phyloP scores from a whole-genome alignment of 148 eudicot species.

The Chenopodium berlandieri region DNA sequence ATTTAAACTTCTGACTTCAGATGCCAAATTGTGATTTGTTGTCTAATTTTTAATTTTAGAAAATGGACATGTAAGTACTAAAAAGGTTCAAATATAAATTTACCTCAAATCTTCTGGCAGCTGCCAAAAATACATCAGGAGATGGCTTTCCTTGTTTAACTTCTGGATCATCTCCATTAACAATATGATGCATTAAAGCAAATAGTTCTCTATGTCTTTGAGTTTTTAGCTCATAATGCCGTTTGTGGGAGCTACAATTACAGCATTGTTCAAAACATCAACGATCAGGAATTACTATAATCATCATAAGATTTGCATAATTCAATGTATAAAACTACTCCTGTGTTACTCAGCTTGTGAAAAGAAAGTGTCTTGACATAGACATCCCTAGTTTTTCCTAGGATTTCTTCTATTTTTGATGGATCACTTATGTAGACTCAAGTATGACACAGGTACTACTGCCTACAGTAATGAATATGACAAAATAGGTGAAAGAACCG shows the following conservation, averaged over 20 bases:
- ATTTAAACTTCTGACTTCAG: neutral
- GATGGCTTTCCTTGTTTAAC: constrained; percentile 95
- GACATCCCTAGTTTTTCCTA: no score
- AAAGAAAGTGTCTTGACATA: neutral
- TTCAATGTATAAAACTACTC: no score
- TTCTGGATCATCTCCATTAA: constrained; percentile 96
- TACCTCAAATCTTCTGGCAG: constrained; percentile 95
- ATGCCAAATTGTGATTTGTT: neutral
- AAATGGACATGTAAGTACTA: neutral
- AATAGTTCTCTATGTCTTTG: constrained; percentile 73
- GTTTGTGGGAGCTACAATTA: constrained; percentile 57
- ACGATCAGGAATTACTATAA: neutral
- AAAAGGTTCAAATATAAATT: neutral
- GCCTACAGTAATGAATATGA: no score
- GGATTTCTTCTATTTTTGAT: no score
- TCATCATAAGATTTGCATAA: neutral
- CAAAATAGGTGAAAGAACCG: neutral
- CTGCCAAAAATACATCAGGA: constrained; percentile 84
- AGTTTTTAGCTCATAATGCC: constrained; percentile 86
- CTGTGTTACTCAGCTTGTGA: no score
- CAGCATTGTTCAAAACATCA: constrained; percentile 4
- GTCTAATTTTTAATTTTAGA: neutral
- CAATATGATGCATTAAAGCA: constrained; percentile 93
- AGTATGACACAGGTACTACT: no score
- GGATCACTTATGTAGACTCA: no score